Evolutionary conservation across 2,329 filamentous ascomycete species (phyloP).

Genomic region (Penicillium sp.): DNA sequence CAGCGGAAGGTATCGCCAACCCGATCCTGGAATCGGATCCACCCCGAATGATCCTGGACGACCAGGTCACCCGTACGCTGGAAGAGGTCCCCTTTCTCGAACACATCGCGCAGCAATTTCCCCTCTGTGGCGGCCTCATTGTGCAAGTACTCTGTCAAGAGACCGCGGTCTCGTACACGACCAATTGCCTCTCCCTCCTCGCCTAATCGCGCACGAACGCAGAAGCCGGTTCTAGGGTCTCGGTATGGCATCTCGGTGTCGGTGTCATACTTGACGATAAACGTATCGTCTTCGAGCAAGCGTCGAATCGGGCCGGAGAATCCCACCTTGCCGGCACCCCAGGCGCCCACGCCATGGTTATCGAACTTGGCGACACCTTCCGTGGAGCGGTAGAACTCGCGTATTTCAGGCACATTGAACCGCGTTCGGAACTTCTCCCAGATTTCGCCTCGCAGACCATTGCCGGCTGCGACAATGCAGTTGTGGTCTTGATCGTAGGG

Average conservation of each 20-base stretch:
- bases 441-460: slow-evolving; percentile 44
- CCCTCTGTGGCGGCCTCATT: slow-evolving; percentile 41
- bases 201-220: slow-evolving; percentile 30
- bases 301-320: slow-evolving; percentile 39
- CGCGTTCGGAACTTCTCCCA: slow-evolving; percentile 44
- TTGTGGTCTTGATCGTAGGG: slow-evolving; percentile 42
- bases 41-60: slow-evolving; percentile 37
- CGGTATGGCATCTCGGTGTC: slow-evolving; percentile 39
- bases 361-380: slow-evolving; percentile 44
- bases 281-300: slow-evolving; percentile 38
- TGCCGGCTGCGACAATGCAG: slow-evolving; percentile 43
- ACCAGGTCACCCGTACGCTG: slow-evolving; percentile 44
- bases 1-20: slow-evolving; percentile 37
- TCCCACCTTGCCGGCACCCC: slow-evolving; percentile 41
- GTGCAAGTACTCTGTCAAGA: slow-evolving; percentile 39
- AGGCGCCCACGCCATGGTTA: slow-evolving; percentile 38
- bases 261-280: slow-evolving; percentile 40
- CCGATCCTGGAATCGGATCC: slow-evolving; percentile 43
- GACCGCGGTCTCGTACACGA: slow-evolving; percentile 34
- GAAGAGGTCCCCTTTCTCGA: slow-evolving; percentile 42
- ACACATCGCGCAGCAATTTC: slow-evolving; percentile 42
- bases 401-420: slow-evolving; percentile 42
- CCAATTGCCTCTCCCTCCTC: slow-evolving; percentile 45
- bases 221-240: slow-evolving; percentile 42
- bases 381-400: slow-evolving; percentile 46